A percentile compares a stretch with the other conserved stretches of the same genome.
Evolutionary conservation across 1,284 basidiomycete species (phyloP).

Genomic region (Agroathelia rolfsii): DNA sequence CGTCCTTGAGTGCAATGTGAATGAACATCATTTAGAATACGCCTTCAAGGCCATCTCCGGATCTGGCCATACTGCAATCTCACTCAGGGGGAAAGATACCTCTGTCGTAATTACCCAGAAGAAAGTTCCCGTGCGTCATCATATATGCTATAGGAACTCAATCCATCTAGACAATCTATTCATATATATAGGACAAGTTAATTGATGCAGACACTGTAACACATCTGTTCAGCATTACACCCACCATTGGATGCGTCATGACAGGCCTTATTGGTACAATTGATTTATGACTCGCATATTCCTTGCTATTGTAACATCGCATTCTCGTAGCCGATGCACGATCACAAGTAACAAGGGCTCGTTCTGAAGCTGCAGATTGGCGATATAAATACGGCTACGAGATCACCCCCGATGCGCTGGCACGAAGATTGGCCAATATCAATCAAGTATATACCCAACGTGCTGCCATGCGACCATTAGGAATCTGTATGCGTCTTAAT

Average conservation of each 20-base stretch:
- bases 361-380: slow-evolving; percentile 88
- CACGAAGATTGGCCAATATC: slow-evolving; percentile 93
- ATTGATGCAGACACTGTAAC: slow-evolving; percentile 93
- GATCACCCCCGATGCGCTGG: slow-evolving; percentile 92
- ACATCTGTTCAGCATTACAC: slow-evolving; percentile 93
- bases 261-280: slow-evolving; percentile 84
- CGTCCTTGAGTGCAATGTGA: too few species aligned
- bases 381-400: slow-evolving; percentile 97
- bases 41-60: slow-evolving; percentile 99
- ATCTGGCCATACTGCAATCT: slow-evolving; percentile 89
- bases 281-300: not conserved
- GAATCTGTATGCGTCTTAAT: slow-evolving; percentile 62
- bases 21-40: slow-evolving; percentile 59
- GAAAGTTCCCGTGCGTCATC: slow-evolving; percentile 82
- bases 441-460: slow-evolving; percentile 99
- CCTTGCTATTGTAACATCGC: slow-evolving; percentile 4
- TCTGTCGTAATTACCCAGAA: slow-evolving; percentile 95
- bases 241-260: slow-evolving; percentile 96
- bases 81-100: slow-evolving; percentile 91
- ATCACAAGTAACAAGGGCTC: slow-evolving; percentile 83
- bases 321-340: slow-evolving; percentile 75
- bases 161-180: slow-evolving; percentile 3
- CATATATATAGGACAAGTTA: slow-evolving; percentile 77
- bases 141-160: slow-evolving; percentile 3
- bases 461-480: slow-evolving; percentile 94